Evolutionary conservation across 805 yeast genomes (phyloP), one percentile per base, ranked within the genome.

Genomic region (Naumovozyma dairenensis): DNA sequence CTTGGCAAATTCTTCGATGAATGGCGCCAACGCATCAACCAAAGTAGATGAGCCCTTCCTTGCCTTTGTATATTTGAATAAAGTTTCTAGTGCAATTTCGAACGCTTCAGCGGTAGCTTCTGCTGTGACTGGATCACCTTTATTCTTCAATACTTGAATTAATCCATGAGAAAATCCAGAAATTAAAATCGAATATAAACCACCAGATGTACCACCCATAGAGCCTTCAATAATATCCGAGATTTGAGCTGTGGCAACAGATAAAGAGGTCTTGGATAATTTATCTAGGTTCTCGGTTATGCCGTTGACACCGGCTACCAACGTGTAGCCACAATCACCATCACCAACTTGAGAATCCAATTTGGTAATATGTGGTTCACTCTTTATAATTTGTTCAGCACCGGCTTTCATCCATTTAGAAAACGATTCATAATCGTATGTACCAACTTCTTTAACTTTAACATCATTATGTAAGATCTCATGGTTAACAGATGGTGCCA

Each of bases 181-280:
- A 40, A 89, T 65, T 59, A 67, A 83, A 36, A 87, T 89, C 3
- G 94, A 81, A 57, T 87, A 87, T 25, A 87, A 59, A 1, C 96
- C 96, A 34, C 97, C 97, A 1, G 94, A 82, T 0, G 97, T 89
- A 32, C 97, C 97, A 34, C 96, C 97, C 96, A 89, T 89, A n/a
- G 74, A 75, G 36, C 75, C 74, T 54, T 87, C 96, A 22, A 87
- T 85, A 15, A 80, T 57, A 36, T 85, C 94, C 3, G 96, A 82
- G 31, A 87, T 69, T 44, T 72, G 72, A n/a, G 77, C 66, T 29
- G 83, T 55, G 1, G 81, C 72, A 33, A 74, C 66, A n/a, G 71
- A 66, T 15, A 71, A 52, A 6, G 66, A 62, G 3, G 53, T 42
- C 18, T 58, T 55, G 20, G 67, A 60, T 19, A 71, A 47, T 6